A percentile compares a stretch with the other conserved stretches of the same genome.
Evolutionary conservation across 164 flowering plant species (phyloP).

Genomic region (Vitis labrusca): DNA sequence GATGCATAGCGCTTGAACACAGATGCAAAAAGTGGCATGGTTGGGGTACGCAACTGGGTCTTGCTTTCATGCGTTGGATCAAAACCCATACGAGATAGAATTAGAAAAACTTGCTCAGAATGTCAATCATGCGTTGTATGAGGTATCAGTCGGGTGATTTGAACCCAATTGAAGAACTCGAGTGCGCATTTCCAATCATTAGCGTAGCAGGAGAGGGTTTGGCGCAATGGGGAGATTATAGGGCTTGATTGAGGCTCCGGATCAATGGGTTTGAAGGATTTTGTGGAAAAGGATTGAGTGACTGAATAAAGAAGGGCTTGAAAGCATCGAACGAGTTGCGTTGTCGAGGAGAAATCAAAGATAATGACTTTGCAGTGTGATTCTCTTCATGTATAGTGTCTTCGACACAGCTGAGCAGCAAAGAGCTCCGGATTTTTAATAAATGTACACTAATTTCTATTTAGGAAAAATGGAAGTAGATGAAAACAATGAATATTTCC

Average conservation of each 20-base stretch:
- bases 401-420: no score
- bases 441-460: no score
- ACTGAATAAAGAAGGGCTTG: not conserved
- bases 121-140: conserved; percentile 70
- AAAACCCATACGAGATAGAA: conserved; percentile 61
- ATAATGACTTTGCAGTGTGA: not conserved
- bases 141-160: conserved; percentile 53
- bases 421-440: no score
- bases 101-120: conserved; percentile 82
- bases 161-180: conserved; percentile 82
- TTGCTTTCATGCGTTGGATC: conserved; percentile 42
- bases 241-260: not conserved
- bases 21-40: conserved; percentile 66
- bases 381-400: no score
- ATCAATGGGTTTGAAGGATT: conserved; percentile 10
- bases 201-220: conserved; percentile 58
- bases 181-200: conserved; percentile 74
- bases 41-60: conserved; percentile 37
- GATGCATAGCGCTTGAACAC: conserved; percentile 75
- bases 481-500: no score
- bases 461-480: no score
- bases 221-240: conserved; percentile 17
- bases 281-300: not conserved
- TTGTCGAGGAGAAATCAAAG: conserved; percentile 8
- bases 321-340: conserved; percentile 1